A percentile compares a stretch with the other conserved stretches of the same genome.
Evolutionary conservation across 768 basidiomycete species (phyloP).

Genomic region (Gymnopilus junonius): DNA sequence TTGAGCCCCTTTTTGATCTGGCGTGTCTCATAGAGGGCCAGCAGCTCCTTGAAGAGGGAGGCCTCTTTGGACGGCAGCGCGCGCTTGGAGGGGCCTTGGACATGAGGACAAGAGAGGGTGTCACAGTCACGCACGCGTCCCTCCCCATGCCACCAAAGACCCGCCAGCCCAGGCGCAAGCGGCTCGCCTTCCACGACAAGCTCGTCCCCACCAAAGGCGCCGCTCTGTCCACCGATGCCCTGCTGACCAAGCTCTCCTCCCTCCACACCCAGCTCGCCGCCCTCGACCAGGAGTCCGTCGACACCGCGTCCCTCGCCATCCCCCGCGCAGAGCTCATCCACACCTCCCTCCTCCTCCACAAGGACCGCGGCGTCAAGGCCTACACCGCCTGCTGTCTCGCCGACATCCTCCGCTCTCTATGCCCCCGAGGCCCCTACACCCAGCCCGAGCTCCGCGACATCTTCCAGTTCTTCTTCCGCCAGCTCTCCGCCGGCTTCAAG

Average conservation of each 20-base stretch:
- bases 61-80: slow-evolving; percentile 83
- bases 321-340: slow-evolving; percentile 82
- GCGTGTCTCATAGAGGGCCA: slow-evolving; percentile 87
- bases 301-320: slow-evolving; percentile 67
- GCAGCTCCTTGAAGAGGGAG: slow-evolving; percentile 82
- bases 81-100: slow-evolving; percentile 51
- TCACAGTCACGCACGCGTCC: too few species aligned
- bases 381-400: slow-evolving; percentile 94
- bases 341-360: slow-evolving; percentile 85
- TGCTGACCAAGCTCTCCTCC: slow-evolving; percentile 84
- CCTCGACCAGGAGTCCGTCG: slow-evolving; percentile 88
- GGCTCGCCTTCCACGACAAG: slow-evolving; percentile 81
- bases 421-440: slow-evolving; percentile 98
- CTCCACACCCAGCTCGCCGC: slow-evolving; percentile 79
- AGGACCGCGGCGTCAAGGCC: slow-evolving; percentile 95
- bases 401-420: slow-evolving; percentile 89
- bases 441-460: slow-evolving; percentile 90
- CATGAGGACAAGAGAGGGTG: too few species aligned
- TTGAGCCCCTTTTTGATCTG: slow-evolving; percentile 91
- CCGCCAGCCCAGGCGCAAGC: slow-evolving; percentile 63
- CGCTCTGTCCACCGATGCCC: slow-evolving; percentile 64
- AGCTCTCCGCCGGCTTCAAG: slow-evolving; percentile 76
- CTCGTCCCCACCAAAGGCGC: slow-evolving; percentile 70
- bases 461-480: slow-evolving; percentile 94
- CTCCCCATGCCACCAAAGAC: slow-evolving; percentile 73